Conservation (phyloP, 148 eudicot species). For the Rheum nobile region DNA sequence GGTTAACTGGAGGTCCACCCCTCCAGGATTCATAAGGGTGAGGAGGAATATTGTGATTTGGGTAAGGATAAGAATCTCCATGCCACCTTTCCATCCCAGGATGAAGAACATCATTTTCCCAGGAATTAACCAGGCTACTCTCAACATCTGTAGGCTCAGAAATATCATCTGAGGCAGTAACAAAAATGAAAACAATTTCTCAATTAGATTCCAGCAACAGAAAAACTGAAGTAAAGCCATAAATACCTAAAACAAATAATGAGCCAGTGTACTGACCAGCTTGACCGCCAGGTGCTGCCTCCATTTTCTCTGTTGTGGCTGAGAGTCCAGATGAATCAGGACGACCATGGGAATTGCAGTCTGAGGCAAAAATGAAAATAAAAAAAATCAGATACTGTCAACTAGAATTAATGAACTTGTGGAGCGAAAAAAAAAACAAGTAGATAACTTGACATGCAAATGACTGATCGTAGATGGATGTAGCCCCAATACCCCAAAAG, state of each 20-base stretch:
- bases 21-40: slow-evolving; percentile 72
- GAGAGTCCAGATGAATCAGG: slow-evolving; percentile 52
- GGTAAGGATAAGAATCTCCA: slow-evolving; percentile 53
- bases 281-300: slow-evolving; percentile 21
- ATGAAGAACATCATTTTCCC: slow-evolving; percentile 50
- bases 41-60: slow-evolving; percentile 38
- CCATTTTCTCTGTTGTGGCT: slow-evolving; percentile 25
- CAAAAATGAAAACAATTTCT: neutral
- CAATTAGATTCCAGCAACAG: neutral
- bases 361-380: slow-evolving; percentile 21
- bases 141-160: slow-evolving; percentile 24
- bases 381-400: neutral
- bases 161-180: slow-evolving; percentile 22
- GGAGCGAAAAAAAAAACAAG: neutral
- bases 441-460: neutral
- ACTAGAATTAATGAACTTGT: neutral
- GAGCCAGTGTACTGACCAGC: slow-evolving; percentile 12
- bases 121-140: slow-evolving; percentile 27
- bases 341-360: slow-evolving; percentile 30
- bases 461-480: neutral
- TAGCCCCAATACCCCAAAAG: neutral
- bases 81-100: slow-evolving; percentile 70
- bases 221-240: neutral
- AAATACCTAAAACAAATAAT: neutral
- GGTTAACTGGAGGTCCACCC: slow-evolving; percentile 59